Conservation (phyloP, 1,284 basidiomycete genomes). For the Vanrija pseudolonga region DNA sequence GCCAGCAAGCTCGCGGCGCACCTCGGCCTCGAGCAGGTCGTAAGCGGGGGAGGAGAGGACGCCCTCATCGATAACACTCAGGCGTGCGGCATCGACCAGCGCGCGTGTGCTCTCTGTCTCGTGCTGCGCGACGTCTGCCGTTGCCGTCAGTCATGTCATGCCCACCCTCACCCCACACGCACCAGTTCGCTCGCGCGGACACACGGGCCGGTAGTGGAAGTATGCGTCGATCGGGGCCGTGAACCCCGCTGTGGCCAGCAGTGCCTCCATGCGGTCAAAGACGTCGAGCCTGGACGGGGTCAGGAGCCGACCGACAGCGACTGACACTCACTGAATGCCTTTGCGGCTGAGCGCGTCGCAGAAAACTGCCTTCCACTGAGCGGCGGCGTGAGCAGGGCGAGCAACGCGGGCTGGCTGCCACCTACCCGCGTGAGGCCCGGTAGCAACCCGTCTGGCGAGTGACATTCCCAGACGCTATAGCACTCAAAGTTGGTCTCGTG, state of each 20-base stretch:
- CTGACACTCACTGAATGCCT: conserved; percentile 15
- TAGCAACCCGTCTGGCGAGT: not conserved
- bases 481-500: conserved; percentile 16
- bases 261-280: conserved; percentile 11
- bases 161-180: not conserved
- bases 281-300: conserved; percentile 6
- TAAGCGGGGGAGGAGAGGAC: conserved; percentile 8
- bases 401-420: not conserved
- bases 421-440: conserved; percentile 8
- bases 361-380: not conserved
- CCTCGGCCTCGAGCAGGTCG: conserved; percentile 2
- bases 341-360: not conserved
- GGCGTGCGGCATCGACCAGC: conserved; percentile 9
- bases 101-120: conserved; percentile 6
- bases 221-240: conserved; percentile 2
- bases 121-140: conserved; percentile 2
- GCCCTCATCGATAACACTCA: conserved; percentile 14
- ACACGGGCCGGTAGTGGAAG: conserved; percentile 12
- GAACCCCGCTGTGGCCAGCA: conserved; percentile 14
- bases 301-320: not conserved
- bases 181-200: not conserved
- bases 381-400: not conserved
- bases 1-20: conserved; percentile 10
- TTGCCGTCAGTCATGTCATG: too few relatives aligned
- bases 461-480: conserved; percentile 7